Conservation (phyloP, 257 asterid species). For the Solanum dulcamara region DNA sequence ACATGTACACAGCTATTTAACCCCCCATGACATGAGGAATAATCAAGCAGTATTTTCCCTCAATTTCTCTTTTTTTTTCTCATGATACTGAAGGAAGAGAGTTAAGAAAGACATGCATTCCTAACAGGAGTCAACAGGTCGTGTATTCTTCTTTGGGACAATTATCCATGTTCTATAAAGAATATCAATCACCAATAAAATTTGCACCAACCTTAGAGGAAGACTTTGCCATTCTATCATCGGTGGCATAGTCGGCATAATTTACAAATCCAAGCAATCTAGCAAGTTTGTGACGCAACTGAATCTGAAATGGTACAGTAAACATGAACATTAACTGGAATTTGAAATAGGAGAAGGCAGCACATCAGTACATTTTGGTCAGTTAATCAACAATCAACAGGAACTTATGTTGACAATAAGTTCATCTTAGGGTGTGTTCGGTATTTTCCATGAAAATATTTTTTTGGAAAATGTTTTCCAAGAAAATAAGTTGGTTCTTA, state of each 20-base stretch:
- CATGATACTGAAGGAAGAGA: background rate
- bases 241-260: constrained; percentile 71
- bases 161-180: background rate
- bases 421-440: background rate
- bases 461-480: background rate
- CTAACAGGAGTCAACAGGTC: background rate
- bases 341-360: background rate
- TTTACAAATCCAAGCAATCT: constrained; percentile 81
- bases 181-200: background rate
- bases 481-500: background rate
- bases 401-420: background rate
- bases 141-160: background rate
- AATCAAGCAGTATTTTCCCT: background rate
- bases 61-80: background rate
- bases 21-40: background rate
- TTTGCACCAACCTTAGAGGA: constrained; percentile 58
- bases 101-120: background rate
- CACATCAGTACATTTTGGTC: background rate
- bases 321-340: background rate
- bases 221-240: constrained; percentile 70
- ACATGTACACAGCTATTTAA: background rate
- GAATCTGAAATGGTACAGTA: constrained; percentile 47
- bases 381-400: background rate
- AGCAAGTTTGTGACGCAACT: constrained; percentile 73
- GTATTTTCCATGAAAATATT: background rate